Conservation (phyloP, 2,329 filamentous ascomycete species). For the Penicillium sp. region DNA sequence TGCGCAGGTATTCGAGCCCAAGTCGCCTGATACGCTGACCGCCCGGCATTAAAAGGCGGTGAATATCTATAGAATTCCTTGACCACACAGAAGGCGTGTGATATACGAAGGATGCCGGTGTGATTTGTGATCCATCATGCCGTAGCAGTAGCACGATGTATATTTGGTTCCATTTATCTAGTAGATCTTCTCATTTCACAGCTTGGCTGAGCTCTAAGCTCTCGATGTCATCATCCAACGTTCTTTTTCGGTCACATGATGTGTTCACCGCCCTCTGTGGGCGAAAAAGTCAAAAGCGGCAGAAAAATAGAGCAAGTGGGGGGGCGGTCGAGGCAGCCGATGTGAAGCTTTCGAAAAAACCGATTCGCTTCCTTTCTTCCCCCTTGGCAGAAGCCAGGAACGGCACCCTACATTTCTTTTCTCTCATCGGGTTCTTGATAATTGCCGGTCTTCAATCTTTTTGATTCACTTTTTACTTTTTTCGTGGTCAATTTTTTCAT, state of each 20-base stretch:
- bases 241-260: slow-evolving; percentile 5
- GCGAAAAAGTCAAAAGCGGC: slow-evolving; percentile 11
- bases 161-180: neutral
- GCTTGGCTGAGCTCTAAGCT: neutral
- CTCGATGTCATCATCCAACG: neutral
- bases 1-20: slow-evolving; percentile 25
- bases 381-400: slow-evolving; percentile 20
- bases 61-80: neutral
- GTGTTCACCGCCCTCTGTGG: slow-evolving; percentile 1
- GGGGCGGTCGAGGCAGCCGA: slow-evolving; percentile 15
- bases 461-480: slow-evolving; percentile 1
- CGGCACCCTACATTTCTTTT: slow-evolving; percentile 22
- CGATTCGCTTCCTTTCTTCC: slow-evolving; percentile 14
- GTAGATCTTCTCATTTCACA: neutral
- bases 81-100: neutral
- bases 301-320: slow-evolving; percentile 14
- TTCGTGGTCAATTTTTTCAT: slow-evolving; percentile 1
- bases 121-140: too few species aligned
- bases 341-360: slow-evolving; percentile 7
- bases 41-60: neutral
- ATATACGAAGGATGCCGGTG: neutral
- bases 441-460: neutral
- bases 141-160: too few species aligned
- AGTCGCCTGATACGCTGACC: slow-evolving; percentile 23
- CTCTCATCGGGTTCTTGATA: slow-evolving; percentile 3